phyloP scores from a whole-genome alignment of 257 asterid species.

The Solanum okadae region DNA sequence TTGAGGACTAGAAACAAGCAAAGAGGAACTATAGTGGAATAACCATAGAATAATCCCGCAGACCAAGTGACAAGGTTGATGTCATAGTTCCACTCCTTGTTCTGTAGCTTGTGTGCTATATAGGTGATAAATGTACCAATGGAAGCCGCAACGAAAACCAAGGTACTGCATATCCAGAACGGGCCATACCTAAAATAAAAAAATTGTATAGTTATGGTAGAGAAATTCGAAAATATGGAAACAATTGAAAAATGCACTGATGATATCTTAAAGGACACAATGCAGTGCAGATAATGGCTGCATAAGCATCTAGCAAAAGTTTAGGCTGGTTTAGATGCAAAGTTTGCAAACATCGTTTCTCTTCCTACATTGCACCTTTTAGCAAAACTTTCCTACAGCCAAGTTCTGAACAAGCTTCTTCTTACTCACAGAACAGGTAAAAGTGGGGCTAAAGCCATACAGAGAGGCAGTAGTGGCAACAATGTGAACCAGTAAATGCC shows the following conservation, averaged over 20 bases:
- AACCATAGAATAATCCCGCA: constrained; percentile 93
- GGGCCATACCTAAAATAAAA: constrained; percentile 75
- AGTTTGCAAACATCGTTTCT: not conserved
- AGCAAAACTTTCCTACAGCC: not conserved
- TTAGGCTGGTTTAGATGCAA: not conserved
- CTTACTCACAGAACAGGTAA: not conserved
- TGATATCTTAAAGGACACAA: not conserved
- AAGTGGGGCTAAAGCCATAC: not conserved
- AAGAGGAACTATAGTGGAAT: constrained; percentile 73
- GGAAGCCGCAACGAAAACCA: constrained; percentile 93
- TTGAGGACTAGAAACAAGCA: constrained; percentile 73
- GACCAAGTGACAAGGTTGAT: constrained; percentile 90
- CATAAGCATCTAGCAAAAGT: not conserved
- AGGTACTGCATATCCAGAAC: constrained; percentile 97
- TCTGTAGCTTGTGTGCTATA: constrained; percentile 74
- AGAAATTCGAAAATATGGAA: not conserved
- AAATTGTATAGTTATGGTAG: not conserved
- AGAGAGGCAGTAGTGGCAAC: not conserved
- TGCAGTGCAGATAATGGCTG: not conserved
- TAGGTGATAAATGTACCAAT: constrained; percentile 94
- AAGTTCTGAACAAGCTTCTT: not conserved
- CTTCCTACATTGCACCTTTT: not conserved
- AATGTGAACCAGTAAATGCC: not conserved
- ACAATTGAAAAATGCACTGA: not conserved
- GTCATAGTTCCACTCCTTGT: constrained; percentile 82